Base-by-base conservation (phyloP, 768 basidiomycete species). In the Collybiopsis confluens region DNA sequence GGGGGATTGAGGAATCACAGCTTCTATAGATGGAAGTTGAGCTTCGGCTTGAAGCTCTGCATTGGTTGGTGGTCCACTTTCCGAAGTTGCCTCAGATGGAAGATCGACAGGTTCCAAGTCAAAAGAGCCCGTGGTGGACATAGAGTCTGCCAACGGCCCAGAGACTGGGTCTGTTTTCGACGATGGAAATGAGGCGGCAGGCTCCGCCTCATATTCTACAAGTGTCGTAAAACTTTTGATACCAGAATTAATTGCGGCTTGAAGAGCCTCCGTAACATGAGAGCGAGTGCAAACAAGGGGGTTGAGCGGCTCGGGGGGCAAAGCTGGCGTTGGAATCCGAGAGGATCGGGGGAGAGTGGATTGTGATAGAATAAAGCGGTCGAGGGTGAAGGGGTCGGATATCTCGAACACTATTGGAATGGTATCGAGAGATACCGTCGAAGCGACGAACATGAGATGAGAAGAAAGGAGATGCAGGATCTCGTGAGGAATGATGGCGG, bases 401-500 rank as follows among this genome's bases (percentile, higher is more conserved):
- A 81, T 57, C 38, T 77, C 71, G 49, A 82, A 77, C 6, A 82
- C 50, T 2, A 74, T 75, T 2, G 80, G 74, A 6, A n/a, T 21
- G 18, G 48, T 18, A 1, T 68, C 61, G 24, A 64, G 36, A 3
- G 38, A 13, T 21, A 33, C 23, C 27, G 28, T 20, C 7, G 43
- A 45, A 27, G n/a, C 21, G 24, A 68, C 56, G 43, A 71, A 62
- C 4, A 68, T 54, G 13, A 76, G 62, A 58, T 78, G 74, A 2
- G 79, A 76, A 4, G 79, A 75, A 51, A 88, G 70, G 46, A 82
- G 62, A 18, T 80, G 68, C 2, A 86, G 61, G 10, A 82, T 69
- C 38, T 88, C 81, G 5, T 70, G 69, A 3, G 88, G 85, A 59
- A 90, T 73, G 26, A 90, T 71, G 47, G 72, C 69, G 0, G 88